Evolutionary conservation across 306 rosid species (phyloP), one percentile per base, ranked within the genome.

Genomic region (Carpinus fangiana): DNA sequence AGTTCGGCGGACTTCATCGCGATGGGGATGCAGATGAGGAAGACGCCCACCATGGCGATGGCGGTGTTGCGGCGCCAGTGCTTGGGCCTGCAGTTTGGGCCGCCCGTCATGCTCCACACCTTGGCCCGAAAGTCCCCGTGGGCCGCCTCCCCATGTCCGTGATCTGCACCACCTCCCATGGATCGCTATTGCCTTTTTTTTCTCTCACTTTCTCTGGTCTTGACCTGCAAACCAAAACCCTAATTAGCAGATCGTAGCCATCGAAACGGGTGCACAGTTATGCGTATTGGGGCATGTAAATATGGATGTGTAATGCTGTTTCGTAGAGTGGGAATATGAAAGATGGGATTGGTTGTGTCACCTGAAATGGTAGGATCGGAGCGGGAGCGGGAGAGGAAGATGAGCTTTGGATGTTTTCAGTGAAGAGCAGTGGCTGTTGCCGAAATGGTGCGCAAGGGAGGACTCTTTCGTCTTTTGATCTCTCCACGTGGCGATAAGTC

Each of bases 1-100:
- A 96, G 98, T 85, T 93, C 88, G 59, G 98, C 98, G 12, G 98
- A 96, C 86, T 90, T 91, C 84, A 93, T 96, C 81, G 97, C 97
- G 76, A 96, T 89, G 16, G 99, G 99, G 84, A 96, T 88, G 83
- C 99, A 96, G 60, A 96, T 14, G 64, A 96, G 98, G 77, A 96
- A 81, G 71, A 91, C 83, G 8, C 98, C 99, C 66, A 83, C 78
- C 99, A 96, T 91, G 34, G 98, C 99, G 3, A 93, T 80, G 73
- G 94, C 98, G 10, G 99, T 96, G 85, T 96, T 96, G 67, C 97
- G 97, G 84, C 81, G 91, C 99, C 99, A 96, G 82, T 96, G 94
- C 81, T 89, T 91, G 69, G 99, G 99, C 46, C 99, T 87, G 48
- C 98, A 96, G 87, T 96, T 0, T 18, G 98, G 93, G 38, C 99